Evolutionary conservation across 805 yeast species (phyloP).

Genomic region (Lachancea sp.): DNA sequence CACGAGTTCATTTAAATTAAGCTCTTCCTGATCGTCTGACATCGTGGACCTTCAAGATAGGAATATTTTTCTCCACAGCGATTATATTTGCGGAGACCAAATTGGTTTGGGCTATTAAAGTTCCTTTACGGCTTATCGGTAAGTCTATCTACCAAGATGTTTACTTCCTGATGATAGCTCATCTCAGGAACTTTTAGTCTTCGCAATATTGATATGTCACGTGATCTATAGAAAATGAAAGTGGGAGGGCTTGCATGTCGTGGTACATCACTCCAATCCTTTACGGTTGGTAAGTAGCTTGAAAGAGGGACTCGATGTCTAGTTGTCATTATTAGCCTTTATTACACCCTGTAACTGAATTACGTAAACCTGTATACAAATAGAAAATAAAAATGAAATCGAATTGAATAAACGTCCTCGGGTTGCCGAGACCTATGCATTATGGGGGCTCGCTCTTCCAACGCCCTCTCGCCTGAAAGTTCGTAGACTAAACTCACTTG

Average conservation of each 20-base stretch:
- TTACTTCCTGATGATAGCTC: not conserved
- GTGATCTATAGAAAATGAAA: too few relatives aligned
- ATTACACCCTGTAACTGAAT: constrained; percentile 7
- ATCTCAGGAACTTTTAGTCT: constrained; percentile 2
- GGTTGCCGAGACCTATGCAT: not conserved
- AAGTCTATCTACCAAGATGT: not conserved
- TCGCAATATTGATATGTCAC: too few relatives aligned
- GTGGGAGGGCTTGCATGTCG: too few relatives aligned
- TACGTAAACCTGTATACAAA: constrained; percentile 1
- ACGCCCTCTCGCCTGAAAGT: too few relatives aligned
- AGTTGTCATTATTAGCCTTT: too few relatives aligned
- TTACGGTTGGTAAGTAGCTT: too few relatives aligned
- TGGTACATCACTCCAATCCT: too few relatives aligned
- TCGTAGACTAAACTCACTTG: too few relatives aligned
- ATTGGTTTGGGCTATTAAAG: not conserved
- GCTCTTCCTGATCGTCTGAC: constrained; percentile 28
- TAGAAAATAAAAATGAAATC: not conserved
- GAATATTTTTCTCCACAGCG: not conserved
- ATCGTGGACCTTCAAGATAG: constrained; percentile 5
- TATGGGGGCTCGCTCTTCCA: too few relatives aligned
- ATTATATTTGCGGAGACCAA: not conserved
- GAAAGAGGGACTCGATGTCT: too few relatives aligned
- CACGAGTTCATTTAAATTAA: constrained; percentile 31
- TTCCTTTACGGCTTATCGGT: not conserved
- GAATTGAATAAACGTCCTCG: not conserved